Base-by-base conservation (phyloP, 352 stramenopile genomes). In the Phytophthora uliginosa region DNA sequence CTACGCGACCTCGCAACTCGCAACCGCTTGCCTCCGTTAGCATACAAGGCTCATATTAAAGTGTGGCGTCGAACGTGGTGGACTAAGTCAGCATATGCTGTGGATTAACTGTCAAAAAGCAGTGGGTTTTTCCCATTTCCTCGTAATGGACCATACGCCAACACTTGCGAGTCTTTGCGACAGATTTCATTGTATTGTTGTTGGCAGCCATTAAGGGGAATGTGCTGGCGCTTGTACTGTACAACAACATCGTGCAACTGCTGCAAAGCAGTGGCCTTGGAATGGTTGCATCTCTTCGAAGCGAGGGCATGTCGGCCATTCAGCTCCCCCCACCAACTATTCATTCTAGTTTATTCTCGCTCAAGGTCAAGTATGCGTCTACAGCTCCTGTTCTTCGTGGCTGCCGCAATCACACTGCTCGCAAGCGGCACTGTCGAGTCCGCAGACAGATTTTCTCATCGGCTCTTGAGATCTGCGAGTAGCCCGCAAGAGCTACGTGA, bases 101-200 rank as follows among this genome's bases (percentile, higher is more conserved):
- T 31, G 28, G 28, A 31, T 31, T 31, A 31, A 31, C 28, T 31
- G 28, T 31, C 28, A 31, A 31, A 31, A 31, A 31, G 4, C 28
- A 31, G 24, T 28, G 7, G 4, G 26, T 31, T 31, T 7, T 31
- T 31, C 7, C 7, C 28, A 7, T 31, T 31, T 31, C 28, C 28
- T 31, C 28, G 4, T 31, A 7, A 31, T 31, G 28, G 28, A 8
- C 28, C 28, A 31, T 31, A 31, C 4, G 28, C 28, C 28, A 31
- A 9, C 17, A 48, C 18, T 20, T 28, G 45, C 7, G 17, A 26
- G 45, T n/a, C 20, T 28, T 28, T 53, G 47, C 47, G 47, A 53
- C 47, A 53, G 20, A 18, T 53, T 7, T 15, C 20, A 53, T 31
- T 53, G 47, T 53, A 28, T 53, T 53, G 47, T 53, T 53, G 47